These are phyloP conservation scores for Calonectria crousiana DNA, from an alignment of 2,329 filamentous ascomycete genomes.

Conservation along the genomic window DNA sequence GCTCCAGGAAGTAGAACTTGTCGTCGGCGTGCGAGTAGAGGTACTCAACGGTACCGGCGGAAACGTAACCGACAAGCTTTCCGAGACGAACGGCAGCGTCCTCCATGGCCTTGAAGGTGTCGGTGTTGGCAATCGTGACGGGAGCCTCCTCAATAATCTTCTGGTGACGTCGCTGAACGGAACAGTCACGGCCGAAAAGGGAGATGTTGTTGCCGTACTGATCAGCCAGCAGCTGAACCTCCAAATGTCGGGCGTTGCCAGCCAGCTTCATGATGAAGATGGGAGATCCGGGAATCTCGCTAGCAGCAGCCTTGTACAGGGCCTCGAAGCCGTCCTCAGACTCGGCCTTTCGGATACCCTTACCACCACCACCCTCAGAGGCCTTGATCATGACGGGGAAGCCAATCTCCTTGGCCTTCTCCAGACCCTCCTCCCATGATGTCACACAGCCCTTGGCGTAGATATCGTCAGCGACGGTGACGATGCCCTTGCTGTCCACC, in stretches of 20 bases:
- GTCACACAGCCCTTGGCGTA: slow-evolving; percentile 93
- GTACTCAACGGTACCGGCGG: slow-evolving; percentile 98
- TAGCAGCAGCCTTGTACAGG: slow-evolving; percentile 95
- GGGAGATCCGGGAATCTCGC: slow-evolving; percentile 96
- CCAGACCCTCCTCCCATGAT: slow-evolving; percentile 89
- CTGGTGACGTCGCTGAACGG: slow-evolving; percentile 97
- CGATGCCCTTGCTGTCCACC: slow-evolving; percentile 85
- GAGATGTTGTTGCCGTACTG: slow-evolving; percentile 99
- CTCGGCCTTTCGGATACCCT: slow-evolving; percentile 97
- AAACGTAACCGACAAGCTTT: slow-evolving; percentile 96
- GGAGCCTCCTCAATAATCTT: slow-evolving; percentile 99
- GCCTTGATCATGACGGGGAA: slow-evolving; percentile 99
- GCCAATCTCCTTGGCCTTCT: slow-evolving; percentile 88
- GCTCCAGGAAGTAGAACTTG: slow-evolving; percentile 99
- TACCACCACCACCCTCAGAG: slow-evolving; percentile 98
- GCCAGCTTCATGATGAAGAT: slow-evolving; percentile 99
- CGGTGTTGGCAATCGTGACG: slow-evolving; percentile 91
- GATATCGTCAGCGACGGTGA: slow-evolving; percentile 87
- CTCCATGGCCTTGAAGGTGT: slow-evolving; percentile 97
- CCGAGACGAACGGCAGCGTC: slow-evolving; percentile 94
- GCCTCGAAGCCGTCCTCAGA: slow-evolving; percentile 85
- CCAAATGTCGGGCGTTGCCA: slow-evolving; percentile 94
- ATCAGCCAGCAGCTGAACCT: slow-evolving; percentile 96
- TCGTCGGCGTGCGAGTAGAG: slow-evolving; percentile 97
- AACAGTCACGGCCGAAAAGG: slow-evolving; percentile 97